Evolutionary conservation across 2,329 filamentous ascomycete species (phyloP).

Genomic region (Penicillium sp.): DNA sequence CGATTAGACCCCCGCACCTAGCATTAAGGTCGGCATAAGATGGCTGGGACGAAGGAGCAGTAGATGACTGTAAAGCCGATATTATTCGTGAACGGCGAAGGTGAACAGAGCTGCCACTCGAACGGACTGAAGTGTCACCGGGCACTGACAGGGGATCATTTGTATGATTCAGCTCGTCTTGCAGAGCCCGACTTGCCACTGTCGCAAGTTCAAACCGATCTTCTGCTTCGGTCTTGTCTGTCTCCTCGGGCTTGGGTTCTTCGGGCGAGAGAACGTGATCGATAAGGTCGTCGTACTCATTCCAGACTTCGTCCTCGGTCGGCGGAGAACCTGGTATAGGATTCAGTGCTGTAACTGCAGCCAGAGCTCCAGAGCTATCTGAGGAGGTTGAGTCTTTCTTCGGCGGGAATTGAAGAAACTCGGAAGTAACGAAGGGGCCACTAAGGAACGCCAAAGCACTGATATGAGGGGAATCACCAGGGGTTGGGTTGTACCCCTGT

Average conservation of each 20-base stretch:
- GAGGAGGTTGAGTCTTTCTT: conserved; percentile 69
- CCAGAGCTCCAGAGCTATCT: conserved; percentile 60
- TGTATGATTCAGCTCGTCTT: conserved; percentile 33
- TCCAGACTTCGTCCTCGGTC: conserved; percentile 85
- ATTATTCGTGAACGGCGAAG: conserved; percentile 51
- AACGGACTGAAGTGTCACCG: conserved; percentile 26
- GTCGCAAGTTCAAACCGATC: conserved; percentile 38
- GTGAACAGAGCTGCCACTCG: conserved; percentile 37
- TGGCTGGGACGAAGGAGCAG: conserved; percentile 50
- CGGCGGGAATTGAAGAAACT: conserved; percentile 72
- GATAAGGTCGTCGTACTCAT: conserved; percentile 86
- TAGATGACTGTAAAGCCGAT: conserved; percentile 49
- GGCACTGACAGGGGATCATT: conserved; percentile 11
- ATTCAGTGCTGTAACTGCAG: conserved; percentile 63
- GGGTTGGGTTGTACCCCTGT: conserved; percentile 32
- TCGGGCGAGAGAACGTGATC: conserved; percentile 60
- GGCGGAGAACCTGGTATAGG: conserved; percentile 60
- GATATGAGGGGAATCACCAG: conserved; percentile 32
- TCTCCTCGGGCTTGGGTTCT: conserved; percentile 20
- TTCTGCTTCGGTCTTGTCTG: conserved; percentile 15
- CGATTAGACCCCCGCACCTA: conserved; percentile 44
- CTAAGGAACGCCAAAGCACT: conserved; percentile 34
- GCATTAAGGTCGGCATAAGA: conserved; percentile 54
- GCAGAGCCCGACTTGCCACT: conserved; percentile 38
- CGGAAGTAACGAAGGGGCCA: conserved; percentile 44